These are phyloP conservation scores for Podospora pseudocomata DNA, from an alignment of 495 filamentous ascomycete species.

Conservation along the genomic window DNA sequence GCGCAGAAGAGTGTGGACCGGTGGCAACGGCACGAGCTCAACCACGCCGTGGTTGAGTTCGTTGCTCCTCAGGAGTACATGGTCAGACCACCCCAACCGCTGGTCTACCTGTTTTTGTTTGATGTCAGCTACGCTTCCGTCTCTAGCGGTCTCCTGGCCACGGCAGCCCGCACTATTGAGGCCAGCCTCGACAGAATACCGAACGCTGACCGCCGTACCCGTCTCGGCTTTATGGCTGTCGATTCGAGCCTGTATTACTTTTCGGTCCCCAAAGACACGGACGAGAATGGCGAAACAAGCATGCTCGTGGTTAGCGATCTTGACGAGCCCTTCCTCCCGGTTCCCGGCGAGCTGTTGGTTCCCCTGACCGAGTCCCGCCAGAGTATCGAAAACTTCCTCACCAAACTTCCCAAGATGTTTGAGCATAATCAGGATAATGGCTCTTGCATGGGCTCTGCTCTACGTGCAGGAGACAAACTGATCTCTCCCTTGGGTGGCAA, in stretches of 20 bases:
- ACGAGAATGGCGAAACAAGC: slow-evolving; percentile 72
- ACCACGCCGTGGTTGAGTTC: slow-evolving; percentile 92
- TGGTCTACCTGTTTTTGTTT: slow-evolving; percentile 97
- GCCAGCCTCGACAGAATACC: slow-evolving; percentile 96
- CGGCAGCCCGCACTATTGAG: slow-evolving; percentile 86
- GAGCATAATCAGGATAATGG: slow-evolving; percentile 80
- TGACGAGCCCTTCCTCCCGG: slow-evolving; percentile 94
- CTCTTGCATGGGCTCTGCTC: slow-evolving; percentile 89
- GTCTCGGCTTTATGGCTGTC: slow-evolving; percentile 91
- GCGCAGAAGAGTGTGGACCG: slow-evolving; percentile 85
- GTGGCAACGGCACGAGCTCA: slow-evolving; percentile 85
- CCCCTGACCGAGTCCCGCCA: slow-evolving; percentile 82
- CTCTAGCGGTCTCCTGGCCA: slow-evolving; percentile 88
- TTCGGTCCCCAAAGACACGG: slow-evolving; percentile 80
- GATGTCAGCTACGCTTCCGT: slow-evolving; percentile 94
- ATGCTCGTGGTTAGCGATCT: slow-evolving; percentile 96
- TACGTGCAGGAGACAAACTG: slow-evolving; percentile 90
- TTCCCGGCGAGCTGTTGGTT: slow-evolving; percentile 88
- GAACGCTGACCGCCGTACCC: slow-evolving; percentile 88
- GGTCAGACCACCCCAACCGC: slow-evolving; percentile 93
- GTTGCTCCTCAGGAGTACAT: slow-evolving; percentile 99
- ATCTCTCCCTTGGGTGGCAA: slow-evolving; percentile 93
- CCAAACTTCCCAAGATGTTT: slow-evolving; percentile 94
- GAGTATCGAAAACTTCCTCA: slow-evolving; percentile 87
- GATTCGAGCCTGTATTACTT: slow-evolving; percentile 97